Evolutionary conservation across 148 eudicot genomes (phyloP).

Genomic region (Heliosperma pusillum): DNA sequence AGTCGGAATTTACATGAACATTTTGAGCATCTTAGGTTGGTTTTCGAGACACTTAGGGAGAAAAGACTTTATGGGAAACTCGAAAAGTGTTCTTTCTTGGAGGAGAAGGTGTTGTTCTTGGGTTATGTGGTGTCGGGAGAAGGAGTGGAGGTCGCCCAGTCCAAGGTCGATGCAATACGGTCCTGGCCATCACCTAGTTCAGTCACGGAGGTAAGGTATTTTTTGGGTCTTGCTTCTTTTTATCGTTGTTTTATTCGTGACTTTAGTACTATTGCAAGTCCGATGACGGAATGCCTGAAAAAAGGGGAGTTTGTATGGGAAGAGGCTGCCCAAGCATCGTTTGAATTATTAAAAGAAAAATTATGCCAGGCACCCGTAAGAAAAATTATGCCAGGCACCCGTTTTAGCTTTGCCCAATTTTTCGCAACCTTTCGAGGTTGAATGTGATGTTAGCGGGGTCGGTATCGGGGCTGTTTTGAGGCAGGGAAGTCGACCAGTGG

Average conservation of each 20-base stretch:
- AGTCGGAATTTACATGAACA: not conserved
- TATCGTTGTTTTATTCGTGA: not conserved
- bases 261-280: too few species aligned
- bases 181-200: too few species aligned
- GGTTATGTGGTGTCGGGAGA: too few species aligned
- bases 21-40: not conserved
- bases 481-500: too few species aligned
- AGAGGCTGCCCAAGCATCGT: not conserved
- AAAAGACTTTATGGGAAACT: not conserved
- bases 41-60: not conserved
- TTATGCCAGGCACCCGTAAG: too few species aligned
- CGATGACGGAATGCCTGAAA: not conserved
- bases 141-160: too few species aligned
- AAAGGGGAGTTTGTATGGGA: not conserved
- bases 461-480: not conserved
- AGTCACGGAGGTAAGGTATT: not conserved
- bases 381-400: not conserved
- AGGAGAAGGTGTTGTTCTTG: too few species aligned
- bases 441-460: not conserved
- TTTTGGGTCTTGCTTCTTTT: not conserved
- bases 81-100: not conserved
- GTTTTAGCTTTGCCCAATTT: not conserved
- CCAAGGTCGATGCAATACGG: too few species aligned
- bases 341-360: not conserved
- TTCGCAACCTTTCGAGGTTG: not conserved